Evolutionary conservation across 352 stramenopile species (phyloP), one percentile per base, ranked within the genome.

Genomic region (Phytopythium montanum): DNA sequence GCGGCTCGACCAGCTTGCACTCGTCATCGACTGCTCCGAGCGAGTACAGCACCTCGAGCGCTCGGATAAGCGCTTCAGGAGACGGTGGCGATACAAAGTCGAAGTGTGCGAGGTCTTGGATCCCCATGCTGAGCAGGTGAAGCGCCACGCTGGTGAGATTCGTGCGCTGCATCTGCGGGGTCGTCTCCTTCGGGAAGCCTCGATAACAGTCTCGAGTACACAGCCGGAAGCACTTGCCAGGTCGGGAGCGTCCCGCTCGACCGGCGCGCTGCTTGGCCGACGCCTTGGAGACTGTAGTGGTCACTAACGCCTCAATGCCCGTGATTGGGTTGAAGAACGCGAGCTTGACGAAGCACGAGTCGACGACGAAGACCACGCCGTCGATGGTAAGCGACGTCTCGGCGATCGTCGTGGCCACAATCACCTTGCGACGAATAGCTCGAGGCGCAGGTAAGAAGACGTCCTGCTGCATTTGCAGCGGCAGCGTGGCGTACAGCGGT

Each of bases 361-460:
- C 82, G 4, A 92, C 69, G 29, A 93, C 81, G 54, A 91, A 94
- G 12, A 90, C 76, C 9, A 98, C 94, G 48, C 98, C 97, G 26
- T 96, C 92, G 61, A 99, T 99, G 2, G 97, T 99, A 56, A 99
- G 94, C 0, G 93, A 99, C 18, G 94, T 98, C 73, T 98, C 92
- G 18, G 93, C 93, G 59, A 98, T 98, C 26, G 94, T 98, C 21
- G 93, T 98, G 6, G 88, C 79, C 10, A 94, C 77, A 55, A 94
- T 92, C 28, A 96, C 73, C 61, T 96, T 97, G 34, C 89, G 79
- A 29, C 68, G 69, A 36, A 89, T 58, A 16, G 76, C 65, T 31
- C 74, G 70, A n/a, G 85, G 87, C 3, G 80, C 59, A 6, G 79
- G 75, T 10, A 96, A 65, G 42, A 99, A 98, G n/a, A 92, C 92